A percentile compares a stretch with the other conserved stretches of the same genome.
phyloP scores from a whole-genome alignment of 305 asterid species.

The Fraxinus greggii region DNA sequence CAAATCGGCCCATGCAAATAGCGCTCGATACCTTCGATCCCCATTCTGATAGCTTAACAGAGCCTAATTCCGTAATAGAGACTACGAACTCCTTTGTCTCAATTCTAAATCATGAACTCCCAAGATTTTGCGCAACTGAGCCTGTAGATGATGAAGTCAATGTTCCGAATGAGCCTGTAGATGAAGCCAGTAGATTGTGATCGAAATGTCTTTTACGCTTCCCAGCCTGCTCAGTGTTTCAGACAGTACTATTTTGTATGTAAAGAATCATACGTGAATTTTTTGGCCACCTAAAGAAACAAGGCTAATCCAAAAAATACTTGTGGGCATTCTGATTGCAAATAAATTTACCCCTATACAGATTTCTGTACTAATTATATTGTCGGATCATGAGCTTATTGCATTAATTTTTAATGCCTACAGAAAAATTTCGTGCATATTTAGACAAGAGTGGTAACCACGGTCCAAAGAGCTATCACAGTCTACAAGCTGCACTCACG shows the following conservation, averaged over 20 bases:
- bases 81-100: too few relatives aligned
- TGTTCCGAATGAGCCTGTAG: too few relatives aligned
- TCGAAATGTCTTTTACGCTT: not conserved
- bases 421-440: not conserved
- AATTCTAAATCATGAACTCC: too few relatives aligned
- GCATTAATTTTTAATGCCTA: not conserved
- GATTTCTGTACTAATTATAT: not conserved
- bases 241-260: not conserved
- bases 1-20: too few relatives aligned
- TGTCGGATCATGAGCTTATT: not conserved
- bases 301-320: not conserved
- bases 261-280: not conserved
- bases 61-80: too few relatives aligned
- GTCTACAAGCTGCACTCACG: not conserved
- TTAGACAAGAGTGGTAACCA: not conserved
- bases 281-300: not conserved
- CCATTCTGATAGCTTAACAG: too few relatives aligned
- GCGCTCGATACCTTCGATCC: too few relatives aligned
- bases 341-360: not conserved
- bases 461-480: not conserved
- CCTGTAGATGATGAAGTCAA: too few relatives aligned
- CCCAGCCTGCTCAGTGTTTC: conserved; percentile 9
- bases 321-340: not conserved
- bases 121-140: too few relatives aligned
- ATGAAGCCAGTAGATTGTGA: too few relatives aligned